A percentile compares a stretch with the other conserved stretches of the same genome.
These are phyloP conservation scores for Juglanconis juglandina DNA, from an alignment of 2,329 filamentous ascomycete species.

Conservation along the genomic window DNA sequence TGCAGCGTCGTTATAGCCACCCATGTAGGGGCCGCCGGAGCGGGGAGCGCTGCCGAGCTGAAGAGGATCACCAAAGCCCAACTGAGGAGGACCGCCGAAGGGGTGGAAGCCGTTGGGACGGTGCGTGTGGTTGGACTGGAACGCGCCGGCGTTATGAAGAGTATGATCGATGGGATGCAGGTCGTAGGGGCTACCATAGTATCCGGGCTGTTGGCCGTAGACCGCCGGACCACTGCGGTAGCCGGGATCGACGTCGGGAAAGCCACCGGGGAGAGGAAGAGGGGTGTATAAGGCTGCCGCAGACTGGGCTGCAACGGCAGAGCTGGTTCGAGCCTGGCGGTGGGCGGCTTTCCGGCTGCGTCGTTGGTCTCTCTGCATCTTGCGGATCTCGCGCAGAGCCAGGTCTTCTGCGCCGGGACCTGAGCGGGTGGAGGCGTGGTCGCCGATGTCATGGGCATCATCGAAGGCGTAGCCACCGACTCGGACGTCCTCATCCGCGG, in stretches of 20 bases:
- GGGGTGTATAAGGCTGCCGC: too few relatives aligned
- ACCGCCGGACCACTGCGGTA: background rate
- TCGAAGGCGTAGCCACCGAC: too few relatives aligned
- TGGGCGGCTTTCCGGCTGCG: background rate
- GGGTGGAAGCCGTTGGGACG: background rate
- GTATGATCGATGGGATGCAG: background rate
- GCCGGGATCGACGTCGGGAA: background rate
- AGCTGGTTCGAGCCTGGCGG: background rate
- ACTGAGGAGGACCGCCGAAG: background rate
- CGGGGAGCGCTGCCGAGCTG: background rate
- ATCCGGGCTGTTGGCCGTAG: background rate
- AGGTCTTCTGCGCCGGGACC: background rate
- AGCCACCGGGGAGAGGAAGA: background rate
- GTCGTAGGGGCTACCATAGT: background rate
- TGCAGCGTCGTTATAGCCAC: background rate
- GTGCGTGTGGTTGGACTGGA: background rate
- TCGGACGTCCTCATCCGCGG: background rate
- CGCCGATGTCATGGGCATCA: background rate
- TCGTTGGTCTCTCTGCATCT: background rate
- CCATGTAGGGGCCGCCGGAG: background rate
- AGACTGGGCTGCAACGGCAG: too few relatives aligned
- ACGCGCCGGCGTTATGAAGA: background rate
- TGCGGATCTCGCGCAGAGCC: background rate
- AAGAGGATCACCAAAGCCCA: background rate
- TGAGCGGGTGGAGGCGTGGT: background rate